Conservation (phyloP, 805 yeast genomes). For the Scheffersomyces spartinae region DNA sequence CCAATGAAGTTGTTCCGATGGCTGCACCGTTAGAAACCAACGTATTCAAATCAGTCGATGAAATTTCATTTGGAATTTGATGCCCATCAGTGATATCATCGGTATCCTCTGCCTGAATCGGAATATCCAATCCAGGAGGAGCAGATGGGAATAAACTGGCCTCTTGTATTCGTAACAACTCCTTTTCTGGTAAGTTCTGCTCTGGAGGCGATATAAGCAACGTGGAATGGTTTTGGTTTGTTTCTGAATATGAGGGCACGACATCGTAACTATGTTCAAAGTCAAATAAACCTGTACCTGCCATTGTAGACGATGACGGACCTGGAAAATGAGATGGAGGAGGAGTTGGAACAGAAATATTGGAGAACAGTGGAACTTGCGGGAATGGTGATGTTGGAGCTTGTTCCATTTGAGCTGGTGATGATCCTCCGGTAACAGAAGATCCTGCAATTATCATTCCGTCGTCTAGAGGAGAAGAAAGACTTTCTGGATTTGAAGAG, state of each 20-base stretch:
- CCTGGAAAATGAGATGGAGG: constrained; percentile 6
- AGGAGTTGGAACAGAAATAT: constrained; percentile 4
- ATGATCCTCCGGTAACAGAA: not conserved
- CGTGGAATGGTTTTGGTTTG: too few relatives aligned
- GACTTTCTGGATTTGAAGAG: constrained; percentile 5
- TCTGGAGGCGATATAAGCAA: constrained; percentile 7
- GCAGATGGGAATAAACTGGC: constrained; percentile 54
- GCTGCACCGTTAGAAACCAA: too few relatives aligned
- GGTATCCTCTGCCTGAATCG: constrained; percentile 7
- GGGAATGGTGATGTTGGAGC: constrained; percentile 1
- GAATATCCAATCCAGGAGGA: constrained; percentile 17
- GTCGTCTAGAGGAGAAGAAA: constrained; percentile 2
- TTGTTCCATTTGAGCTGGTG: constrained; percentile 1
- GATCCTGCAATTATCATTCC: constrained; percentile 1
- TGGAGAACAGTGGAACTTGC: not conserved
- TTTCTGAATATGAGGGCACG: constrained; percentile 1
- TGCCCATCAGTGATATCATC: constrained; percentile 3
- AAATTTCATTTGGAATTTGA: constrained; percentile 3
- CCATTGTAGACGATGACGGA: constrained; percentile 9
- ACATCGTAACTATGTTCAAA: constrained; percentile 16
- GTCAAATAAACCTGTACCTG: constrained; percentile 15
- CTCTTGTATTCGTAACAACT: constrained; percentile 40
- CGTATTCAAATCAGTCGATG: too few relatives aligned
- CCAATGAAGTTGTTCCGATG: constrained; percentile 1
- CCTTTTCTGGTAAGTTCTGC: constrained; percentile 42